Percentiles rank a stretch among this genome's conserved stretches.
Conservation (phyloP, 352 stramenopile genomes). For the Thraustochytrium striatum region DNA sequence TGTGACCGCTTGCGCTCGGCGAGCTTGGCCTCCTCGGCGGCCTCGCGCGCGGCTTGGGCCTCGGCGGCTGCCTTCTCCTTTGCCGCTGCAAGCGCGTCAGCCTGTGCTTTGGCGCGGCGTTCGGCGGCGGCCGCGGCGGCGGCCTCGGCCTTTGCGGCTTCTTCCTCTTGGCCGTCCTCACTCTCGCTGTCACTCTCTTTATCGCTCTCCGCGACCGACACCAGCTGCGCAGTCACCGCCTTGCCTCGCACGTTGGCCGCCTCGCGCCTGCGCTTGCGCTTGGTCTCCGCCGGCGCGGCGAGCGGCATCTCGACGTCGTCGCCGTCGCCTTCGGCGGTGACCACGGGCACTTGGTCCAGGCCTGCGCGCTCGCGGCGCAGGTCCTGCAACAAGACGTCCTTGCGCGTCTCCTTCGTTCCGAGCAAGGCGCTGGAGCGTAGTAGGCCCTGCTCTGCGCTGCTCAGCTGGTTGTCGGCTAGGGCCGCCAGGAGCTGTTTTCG, state of each 20-base stretch:
- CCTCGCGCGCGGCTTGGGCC: not conserved
- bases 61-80: not conserved
- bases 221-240: no score
- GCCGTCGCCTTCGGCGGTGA: no score
- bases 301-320: not conserved
- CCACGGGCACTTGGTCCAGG: no score
- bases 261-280: conserved; percentile 1
- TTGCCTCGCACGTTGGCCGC: no score
- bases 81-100: not conserved
- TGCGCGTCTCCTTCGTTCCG: conserved; percentile 20
- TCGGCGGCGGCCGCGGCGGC: no score
- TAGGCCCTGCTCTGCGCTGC: not conserved
- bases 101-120: not conserved
- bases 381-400: conserved; percentile 14
- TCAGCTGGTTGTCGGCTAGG: conserved; percentile 35
- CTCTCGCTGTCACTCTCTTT: not conserved
- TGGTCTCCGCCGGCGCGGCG: not conserved
- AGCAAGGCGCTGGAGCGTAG: not conserved
- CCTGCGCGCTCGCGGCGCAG: conserved; percentile 11
- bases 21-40: not conserved
- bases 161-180: not conserved
- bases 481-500: conserved; percentile 7
- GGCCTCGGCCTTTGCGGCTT: not conserved
- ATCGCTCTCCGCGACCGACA: not conserved
- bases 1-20: no score